Evolutionary conservation across 2,329 filamentous ascomycete species (phyloP), one percentile per base, ranked within the genome.

Genomic region (Hymenoscyphus salicellus): DNA sequence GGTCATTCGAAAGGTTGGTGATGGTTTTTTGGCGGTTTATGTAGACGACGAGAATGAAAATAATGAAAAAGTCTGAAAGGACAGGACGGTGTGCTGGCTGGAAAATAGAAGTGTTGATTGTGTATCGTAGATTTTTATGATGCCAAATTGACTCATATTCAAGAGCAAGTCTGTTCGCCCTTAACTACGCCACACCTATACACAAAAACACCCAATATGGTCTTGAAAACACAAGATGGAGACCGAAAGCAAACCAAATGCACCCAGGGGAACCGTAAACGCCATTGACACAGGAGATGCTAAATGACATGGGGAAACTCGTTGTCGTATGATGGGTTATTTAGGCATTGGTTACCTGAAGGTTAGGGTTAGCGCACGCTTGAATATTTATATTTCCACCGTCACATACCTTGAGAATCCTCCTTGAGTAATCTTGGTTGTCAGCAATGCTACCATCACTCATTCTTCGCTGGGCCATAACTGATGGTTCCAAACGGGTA

Each of bases 381-480:
- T 14, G 17, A 16, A 10, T 30, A 20, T 8, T 23, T 16, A 3
- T 30, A 14, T 33, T n/a, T 33, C 46, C 26, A 67, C 73, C 69
- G 75, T 69, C 56, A 80, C 86, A 70, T 84, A 96, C 94, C 87
- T 96, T 91, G 75, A 98, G 85, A 78, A 98, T 97, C 80, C 91
- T 90, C 80, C 94, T 88, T 68, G 94, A 97, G 80, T 97, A 98
- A 78, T 98, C 94, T 79, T 96, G 88, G 79, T 97, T 96, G 77
- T 98, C 94, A 61, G 93, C 94, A 77, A 98, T 97, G 78, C 93
- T 97, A 71, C 94, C 94, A 74, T 95, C 92, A 79, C 94, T 97
- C 80, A 94, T 85, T 78, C 93, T 87, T 75, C 92, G 85, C 72
- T 93, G 86, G 65, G 89, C 89, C 84, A 96, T 89, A 69, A 93